Evolutionary conservation across 2,329 filamentous ascomycete genomes (phyloP).

Genomic region (Trichoderma citrinoviride): DNA sequence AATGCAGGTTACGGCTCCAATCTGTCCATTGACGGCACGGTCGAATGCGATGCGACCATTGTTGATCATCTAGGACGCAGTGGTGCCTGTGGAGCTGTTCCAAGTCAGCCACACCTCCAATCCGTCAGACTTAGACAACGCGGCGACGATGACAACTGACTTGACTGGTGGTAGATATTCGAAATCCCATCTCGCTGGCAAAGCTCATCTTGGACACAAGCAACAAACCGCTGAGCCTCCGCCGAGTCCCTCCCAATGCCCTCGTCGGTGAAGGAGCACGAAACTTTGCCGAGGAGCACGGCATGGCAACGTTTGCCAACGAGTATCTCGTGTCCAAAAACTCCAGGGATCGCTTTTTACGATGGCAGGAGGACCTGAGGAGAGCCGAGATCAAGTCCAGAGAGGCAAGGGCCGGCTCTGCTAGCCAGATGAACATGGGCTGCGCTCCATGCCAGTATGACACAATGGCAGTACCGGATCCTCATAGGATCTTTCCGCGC

Average conservation of each 20-base stretch:
- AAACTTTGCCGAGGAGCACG: constrained; percentile 78
- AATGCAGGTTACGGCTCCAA: constrained; percentile 98
- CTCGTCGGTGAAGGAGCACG: constrained; percentile 82
- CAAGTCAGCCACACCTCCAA: constrained; percentile 60
- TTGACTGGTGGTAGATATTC: constrained; percentile 62
- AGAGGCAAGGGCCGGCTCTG: constrained; percentile 27
- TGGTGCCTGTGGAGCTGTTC: constrained; percentile 86
- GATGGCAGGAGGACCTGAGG: constrained; percentile 74
- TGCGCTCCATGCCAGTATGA: constrained; percentile 37
- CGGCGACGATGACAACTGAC: not conserved
- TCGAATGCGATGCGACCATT: constrained; percentile 92
- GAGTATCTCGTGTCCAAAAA: constrained; percentile 77
- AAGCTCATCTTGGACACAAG: constrained; percentile 78
- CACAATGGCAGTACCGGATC: constrained; percentile 31
- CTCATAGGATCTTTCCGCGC: constrained; percentile 30
- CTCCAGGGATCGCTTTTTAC: constrained; percentile 72
- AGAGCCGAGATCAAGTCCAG: constrained; percentile 52
- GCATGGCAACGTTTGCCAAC: constrained; percentile 69
- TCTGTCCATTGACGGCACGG: constrained; percentile 80
- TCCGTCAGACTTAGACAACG: not conserved
- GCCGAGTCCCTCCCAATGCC: constrained; percentile 88
- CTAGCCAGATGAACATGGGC: constrained; percentile 22
- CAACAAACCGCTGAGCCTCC: constrained; percentile 72
- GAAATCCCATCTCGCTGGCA: constrained; percentile 87
- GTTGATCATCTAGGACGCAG: constrained; percentile 89